Percentiles rank a stretch among this genome's conserved stretches.
phyloP scores from a whole-genome alignment of 768 basidiomycete genomes.

The Cyathus striatus region DNA sequence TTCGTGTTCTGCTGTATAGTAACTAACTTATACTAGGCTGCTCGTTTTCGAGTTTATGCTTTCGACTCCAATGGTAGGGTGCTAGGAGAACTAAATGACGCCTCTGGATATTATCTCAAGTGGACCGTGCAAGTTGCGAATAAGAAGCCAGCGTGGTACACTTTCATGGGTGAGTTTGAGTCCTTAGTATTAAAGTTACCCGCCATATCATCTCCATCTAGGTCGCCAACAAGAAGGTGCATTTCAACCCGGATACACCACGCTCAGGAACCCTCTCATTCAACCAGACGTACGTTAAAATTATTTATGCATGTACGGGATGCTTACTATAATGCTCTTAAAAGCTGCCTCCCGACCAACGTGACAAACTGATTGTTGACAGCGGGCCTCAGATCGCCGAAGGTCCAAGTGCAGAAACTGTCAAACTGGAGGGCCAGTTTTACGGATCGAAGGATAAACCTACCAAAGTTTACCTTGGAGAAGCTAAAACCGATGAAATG shows the following conservation, averaged over 20 bases:
- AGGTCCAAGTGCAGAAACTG: neutral
- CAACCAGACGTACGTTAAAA: too few species aligned
- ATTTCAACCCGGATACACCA: too few species aligned
- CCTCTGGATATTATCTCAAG: conserved; percentile 11
- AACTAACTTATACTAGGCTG: conserved; percentile 18
- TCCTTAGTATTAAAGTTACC: too few species aligned
- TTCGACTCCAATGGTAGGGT: conserved; percentile 15
- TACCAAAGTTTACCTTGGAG: conserved; percentile 14
- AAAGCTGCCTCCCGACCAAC: neutral
- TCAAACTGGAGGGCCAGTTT: conserved; percentile 11
- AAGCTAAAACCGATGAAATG: conserved; percentile 14
- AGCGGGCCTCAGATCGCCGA: conserved; percentile 2
- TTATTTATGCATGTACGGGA: too few species aligned
- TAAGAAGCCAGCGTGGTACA: conserved; percentile 17
- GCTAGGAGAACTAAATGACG: conserved; percentile 21
- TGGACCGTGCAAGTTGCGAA: conserved; percentile 30
- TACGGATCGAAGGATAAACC: conserved; percentile 11
- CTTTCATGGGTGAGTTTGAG: conserved; percentile 13
- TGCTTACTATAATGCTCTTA: too few species aligned
- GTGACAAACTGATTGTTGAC: neutral
- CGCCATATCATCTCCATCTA: too few species aligned
- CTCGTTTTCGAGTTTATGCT: conserved; percentile 25
- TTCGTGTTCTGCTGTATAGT: too few species aligned
- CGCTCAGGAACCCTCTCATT: too few species aligned
- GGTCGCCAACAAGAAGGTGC: too few species aligned